Percentiles rank a stretch among this genome's conserved stretches.
These are phyloP conservation scores for Haplosporangium sp. DNA, from an alignment of 371 early-diverging fungal genomes.

Conservation along the genomic window DNA sequence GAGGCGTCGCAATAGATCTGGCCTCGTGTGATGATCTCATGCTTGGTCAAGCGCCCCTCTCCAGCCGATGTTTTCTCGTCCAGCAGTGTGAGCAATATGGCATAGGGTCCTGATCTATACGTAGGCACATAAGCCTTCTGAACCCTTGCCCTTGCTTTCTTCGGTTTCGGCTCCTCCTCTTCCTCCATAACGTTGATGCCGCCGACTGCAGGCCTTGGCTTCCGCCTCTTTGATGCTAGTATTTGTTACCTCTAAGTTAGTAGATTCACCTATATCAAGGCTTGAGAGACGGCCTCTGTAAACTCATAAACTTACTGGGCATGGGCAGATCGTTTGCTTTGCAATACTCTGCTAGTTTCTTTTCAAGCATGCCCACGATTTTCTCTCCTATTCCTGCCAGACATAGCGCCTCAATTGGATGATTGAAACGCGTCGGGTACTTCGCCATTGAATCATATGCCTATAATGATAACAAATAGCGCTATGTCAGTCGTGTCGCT, in stretches of 20 bases:
- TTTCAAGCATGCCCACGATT: conserved; percentile 70
- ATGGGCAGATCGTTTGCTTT: conserved; percentile 62
- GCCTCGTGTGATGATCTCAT: conserved; percentile 69
- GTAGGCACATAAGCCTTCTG: conserved; percentile 79
- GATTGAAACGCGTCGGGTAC: conserved; percentile 64
- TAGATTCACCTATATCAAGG: neutral
- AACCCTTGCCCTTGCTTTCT: conserved; percentile 14
- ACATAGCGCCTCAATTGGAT: conserved; percentile 64
- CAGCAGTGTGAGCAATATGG: conserved; percentile 81
- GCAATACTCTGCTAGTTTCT: conserved; percentile 65
- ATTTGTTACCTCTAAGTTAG: neutral
- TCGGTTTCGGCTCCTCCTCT: conserved; percentile 23
- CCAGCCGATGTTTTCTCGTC: conserved; percentile 49
- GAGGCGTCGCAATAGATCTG: conserved; percentile 76
- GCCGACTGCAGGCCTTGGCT: neutral
- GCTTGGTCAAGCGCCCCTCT: conserved; percentile 57
- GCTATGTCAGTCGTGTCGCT: neutral
- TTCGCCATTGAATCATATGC: conserved; percentile 72
- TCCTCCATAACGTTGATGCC: neutral
- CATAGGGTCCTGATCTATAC: conserved; percentile 87
- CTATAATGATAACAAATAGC: conserved; percentile 44
- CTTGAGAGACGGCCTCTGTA: neutral
- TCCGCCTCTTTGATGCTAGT: conserved; percentile 2
- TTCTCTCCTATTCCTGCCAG: conserved; percentile 74
- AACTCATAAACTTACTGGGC: conserved; percentile 53